These are phyloP conservation scores for Raffaelea deltoideospora DNA, from an alignment of 2,329 filamentous ascomycete species.

Conservation along the genomic window DNA sequence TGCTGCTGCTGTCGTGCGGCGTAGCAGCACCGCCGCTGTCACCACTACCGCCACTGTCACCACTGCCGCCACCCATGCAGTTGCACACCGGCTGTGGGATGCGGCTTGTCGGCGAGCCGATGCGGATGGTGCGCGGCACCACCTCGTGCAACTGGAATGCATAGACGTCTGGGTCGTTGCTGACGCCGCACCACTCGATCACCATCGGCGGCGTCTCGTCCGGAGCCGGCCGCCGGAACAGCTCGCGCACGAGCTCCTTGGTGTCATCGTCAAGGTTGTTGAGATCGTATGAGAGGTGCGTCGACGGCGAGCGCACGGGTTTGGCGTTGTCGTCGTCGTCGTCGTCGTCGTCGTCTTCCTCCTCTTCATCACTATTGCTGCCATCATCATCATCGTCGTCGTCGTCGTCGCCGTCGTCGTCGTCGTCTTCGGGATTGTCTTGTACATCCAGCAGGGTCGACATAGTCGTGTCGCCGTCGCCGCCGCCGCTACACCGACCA, in stretches of 20 bases:
- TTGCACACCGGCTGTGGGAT: constrained; percentile 30
- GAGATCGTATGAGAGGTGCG: constrained; percentile 18
- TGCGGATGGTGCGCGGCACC: constrained; percentile 35
- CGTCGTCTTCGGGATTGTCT: not conserved
- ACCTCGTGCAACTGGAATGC: constrained; percentile 41
- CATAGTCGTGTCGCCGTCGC: too few relatives aligned
- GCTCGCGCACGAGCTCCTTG: constrained; percentile 21
- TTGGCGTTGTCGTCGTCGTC: constrained; percentile 16
- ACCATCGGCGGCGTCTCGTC: constrained; percentile 31
- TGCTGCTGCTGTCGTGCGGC: not conserved
- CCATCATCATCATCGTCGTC: not conserved
- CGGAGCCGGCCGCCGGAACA: constrained; percentile 18
- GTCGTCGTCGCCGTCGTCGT: not conserved
- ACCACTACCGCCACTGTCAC: constrained; percentile 9
- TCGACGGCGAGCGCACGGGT: constrained; percentile 18
- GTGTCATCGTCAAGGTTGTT: constrained; percentile 14
- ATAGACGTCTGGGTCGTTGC: constrained; percentile 26
- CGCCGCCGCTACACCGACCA: too few relatives aligned
- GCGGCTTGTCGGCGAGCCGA: constrained; percentile 24
- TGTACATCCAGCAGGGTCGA: not conserved
- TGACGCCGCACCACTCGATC: constrained; percentile 30
- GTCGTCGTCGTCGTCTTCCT: not conserved
- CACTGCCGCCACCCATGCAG: constrained; percentile 17
- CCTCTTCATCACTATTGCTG: not conserved
- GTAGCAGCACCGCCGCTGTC: too few relatives aligned